These are phyloP conservation scores for Chiua virens DNA, from an alignment of 768 basidiomycete genomes.

Conservation along the genomic window DNA sequence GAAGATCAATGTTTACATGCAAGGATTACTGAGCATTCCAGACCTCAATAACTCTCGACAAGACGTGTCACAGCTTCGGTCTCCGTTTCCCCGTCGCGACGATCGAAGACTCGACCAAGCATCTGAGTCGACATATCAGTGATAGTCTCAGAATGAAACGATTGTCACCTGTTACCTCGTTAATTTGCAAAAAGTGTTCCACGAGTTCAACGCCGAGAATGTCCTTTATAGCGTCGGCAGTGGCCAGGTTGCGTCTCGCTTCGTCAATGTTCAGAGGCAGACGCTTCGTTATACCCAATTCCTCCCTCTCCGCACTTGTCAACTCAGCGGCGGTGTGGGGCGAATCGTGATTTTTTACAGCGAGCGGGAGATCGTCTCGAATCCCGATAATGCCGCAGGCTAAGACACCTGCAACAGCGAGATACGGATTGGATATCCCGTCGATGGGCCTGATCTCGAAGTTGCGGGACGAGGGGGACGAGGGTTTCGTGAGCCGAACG, in stretches of 20 bases:
- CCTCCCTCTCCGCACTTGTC: slow-evolving; percentile 42
- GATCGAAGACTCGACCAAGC: slow-evolving; percentile 24
- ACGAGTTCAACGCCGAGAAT: slow-evolving; percentile 49
- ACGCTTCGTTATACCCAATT: slow-evolving; percentile 48
- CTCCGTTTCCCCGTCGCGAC: slow-evolving; percentile 26
- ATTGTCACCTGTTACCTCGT: slow-evolving; percentile 40
- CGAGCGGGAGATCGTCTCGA: slow-evolving; percentile 36
- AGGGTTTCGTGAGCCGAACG: slow-evolving; percentile 52
- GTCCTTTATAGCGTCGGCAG: slow-evolving; percentile 37
- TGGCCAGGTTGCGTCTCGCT: slow-evolving; percentile 42
- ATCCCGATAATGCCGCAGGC: slow-evolving; percentile 56
- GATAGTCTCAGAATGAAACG: background rate
- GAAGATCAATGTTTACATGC: no score
- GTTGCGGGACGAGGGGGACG: slow-evolving; percentile 50
- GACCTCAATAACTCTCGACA: slow-evolving; percentile 27
- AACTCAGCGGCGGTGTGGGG: slow-evolving; percentile 40
- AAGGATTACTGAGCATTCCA: no score
- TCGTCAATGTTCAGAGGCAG: slow-evolving; percentile 51
- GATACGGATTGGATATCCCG: slow-evolving; percentile 60
- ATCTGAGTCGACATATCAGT: background rate
- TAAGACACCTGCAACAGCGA: slow-evolving; percentile 57
- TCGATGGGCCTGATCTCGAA: slow-evolving; percentile 66
- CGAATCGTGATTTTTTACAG: slow-evolving; percentile 37
- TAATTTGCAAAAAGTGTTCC: slow-evolving; percentile 46
- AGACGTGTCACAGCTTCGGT: slow-evolving; percentile 25